Evolutionary conservation across 2,329 filamentous ascomycete species (phyloP), one percentile per base, ranked within the genome.

Genomic region (Neofusicoccum kwambonambiense): DNA sequence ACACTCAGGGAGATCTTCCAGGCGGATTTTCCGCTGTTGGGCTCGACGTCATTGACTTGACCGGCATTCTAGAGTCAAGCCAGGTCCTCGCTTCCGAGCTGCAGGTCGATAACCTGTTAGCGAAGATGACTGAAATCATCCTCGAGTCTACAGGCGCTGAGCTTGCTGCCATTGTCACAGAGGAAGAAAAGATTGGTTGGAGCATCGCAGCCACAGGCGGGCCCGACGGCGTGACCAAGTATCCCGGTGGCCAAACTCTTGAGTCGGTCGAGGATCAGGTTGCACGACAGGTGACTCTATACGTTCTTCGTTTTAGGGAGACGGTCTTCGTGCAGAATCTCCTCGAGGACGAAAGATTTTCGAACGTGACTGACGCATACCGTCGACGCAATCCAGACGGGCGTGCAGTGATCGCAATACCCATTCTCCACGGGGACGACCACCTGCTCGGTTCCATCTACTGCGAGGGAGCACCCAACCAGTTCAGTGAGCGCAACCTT

Each of bases 51-150:
- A 88, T 94, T 72, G 91, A 93, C 75, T 77, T 93, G 67, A 89
- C 91, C 47, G 89, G 89, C 27, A 93, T 94, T 65, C 81, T 94
- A 13, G 88, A 91, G 70, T 91, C 89, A 2, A 92, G 89, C 9
- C 91, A 93, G 73, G 86, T 93, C 49, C 88, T 94, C 49, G 93
- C 90, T 4, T 93, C 90, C 15, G 89, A 93, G 58, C 78, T 94
- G 11, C 86, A 90, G 68, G 86, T 93, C 12, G 90, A 93, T 68
- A 86, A 89, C 70, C 82, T 94, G 3, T 83, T 93, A 67, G 88
- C 89, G 71, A 93, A 90, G 47, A 92, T 94, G 87, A 91, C 90
- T 69, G 88, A 92, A 67, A 91, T 93, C 67, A 91, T 93, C 56
- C 77, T 93, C 31, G 89, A 93, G 69, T 92, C 89, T 0, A 92